Base-by-base conservation (phyloP, 345 rosid genomes). In the Durio zibethinus region DNA sequence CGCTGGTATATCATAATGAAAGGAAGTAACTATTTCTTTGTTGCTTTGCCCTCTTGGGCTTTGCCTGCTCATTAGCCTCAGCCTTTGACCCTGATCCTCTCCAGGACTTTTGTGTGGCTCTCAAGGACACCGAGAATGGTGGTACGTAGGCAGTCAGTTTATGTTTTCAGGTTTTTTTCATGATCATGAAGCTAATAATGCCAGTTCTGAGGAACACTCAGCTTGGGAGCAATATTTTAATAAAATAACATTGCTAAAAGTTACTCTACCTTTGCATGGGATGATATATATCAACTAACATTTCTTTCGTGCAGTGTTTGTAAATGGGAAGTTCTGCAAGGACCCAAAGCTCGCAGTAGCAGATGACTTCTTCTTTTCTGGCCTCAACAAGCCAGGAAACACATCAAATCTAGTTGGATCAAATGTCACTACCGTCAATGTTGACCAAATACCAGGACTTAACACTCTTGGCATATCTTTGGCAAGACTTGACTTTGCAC, bases 381-480 rank as follows among this genome's bases (percentile, higher is more conserved):
- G 42, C 47, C 71, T 82, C 15, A 54, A 79, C 48, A 66, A 20
- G 45, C 63, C 77, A 14, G 48, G 82, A n/a, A 45, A 77, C 71
- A 79, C 76, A 10, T 14, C 80, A 31, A 82, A 73, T 45, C 53
- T 0, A 0, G 20, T 69, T 36, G 76, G 83, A 4, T 80, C 76
- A 11, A 71, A 45, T 25, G 83, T 74, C 16, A 76, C 80, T 6
- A 6, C 12, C 0, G 56, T 76, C 10, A 69, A 27, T 42, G 79
- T 76, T 23, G 79, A 80, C 15, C 69, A 16, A 47, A 35, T 76
- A 16, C 62, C 79, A 7, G 83, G 83, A 15, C 79, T 80, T 7
- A 80, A 80, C 76, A 80, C 79, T 16, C 83, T 76, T 23, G 83
- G 79, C 0, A 60, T 76, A 38, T 76, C 83, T 25, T 48, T 80